Evolutionary conservation across 78 protist species (phyloP), one percentile per base, ranked within the genome.

Genomic region (Planoprotostelium fungivorum): DNA sequence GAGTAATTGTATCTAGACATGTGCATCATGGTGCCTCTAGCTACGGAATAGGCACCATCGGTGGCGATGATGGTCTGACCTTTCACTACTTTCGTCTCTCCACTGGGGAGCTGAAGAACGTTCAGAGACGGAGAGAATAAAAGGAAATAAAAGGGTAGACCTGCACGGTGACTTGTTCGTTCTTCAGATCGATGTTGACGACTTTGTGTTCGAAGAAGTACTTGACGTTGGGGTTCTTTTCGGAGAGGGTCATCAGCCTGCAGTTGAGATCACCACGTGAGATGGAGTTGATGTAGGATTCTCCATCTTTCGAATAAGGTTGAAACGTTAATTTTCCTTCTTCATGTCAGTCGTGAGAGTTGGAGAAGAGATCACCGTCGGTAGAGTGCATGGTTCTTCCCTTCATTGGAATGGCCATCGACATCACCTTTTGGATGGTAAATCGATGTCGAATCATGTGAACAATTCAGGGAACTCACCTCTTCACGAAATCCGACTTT

Each of bases 41-140:
- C 91, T 0, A 88, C 87, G 5, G 94, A 92, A 35, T 85, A 92
- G 0, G 94, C 94, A 86, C 94, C 94, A 38, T 92, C 94, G 29
- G 90, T 88, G 16, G 73, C 73, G 31, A 51, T 25, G 73, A 51
- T 51, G 31, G 73, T 51, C 73, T 51, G 73, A 25, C 73, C 73
- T 51, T 51, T 51, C 16, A 51, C 16, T 16, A 16, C 16, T 16
- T 51, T 51, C 73, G 5, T 51, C 73, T 51, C 31, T 51, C 73
- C 73, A 51, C 16, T 51, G 31, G 5, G 5, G 31, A 51, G 73
- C 73, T 25, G 73, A 51, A 51, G 73, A 25, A 16, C 16, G 73
- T 51, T 51, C 31, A 25, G 73, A 51, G 16, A 51, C 0, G 10
- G 87, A 39, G 1, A 0, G 0, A 25, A 83, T 36, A 5, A 1